Evolutionary conservation across 306 rosid genomes (phyloP).

Genomic region (Medicago lupulina): DNA sequence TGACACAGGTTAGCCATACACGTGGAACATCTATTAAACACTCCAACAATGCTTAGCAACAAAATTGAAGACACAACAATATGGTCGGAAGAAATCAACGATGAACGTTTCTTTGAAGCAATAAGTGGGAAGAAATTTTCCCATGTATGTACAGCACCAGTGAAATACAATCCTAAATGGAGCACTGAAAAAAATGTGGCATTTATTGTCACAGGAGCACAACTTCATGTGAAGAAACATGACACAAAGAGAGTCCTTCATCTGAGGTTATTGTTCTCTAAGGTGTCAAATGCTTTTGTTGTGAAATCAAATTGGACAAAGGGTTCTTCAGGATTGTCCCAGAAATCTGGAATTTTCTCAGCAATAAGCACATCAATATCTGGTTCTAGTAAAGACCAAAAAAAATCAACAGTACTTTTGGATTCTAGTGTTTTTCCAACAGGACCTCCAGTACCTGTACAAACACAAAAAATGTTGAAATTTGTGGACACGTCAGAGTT

Average conservation of each 20-base stretch:
- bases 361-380: conserved; percentile 67
- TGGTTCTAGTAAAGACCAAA: conserved; percentile 39
- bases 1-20: conserved; percentile 79
- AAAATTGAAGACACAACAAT: conserved; percentile 53
- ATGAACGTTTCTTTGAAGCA: conserved; percentile 64
- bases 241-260: conserved; percentile 70
- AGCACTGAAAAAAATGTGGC: conserved; percentile 41
- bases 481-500: conserved; percentile 68
- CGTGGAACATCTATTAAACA: conserved; percentile 73
- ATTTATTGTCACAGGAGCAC: conserved; percentile 88
- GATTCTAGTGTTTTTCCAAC: conserved; percentile 82
- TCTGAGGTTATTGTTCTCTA: conserved; percentile 71
- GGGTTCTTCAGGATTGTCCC: conserved; percentile 56
- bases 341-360: conserved; percentile 67
- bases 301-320: conserved; percentile 71
- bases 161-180: conserved; percentile 67
- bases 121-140: conserved; percentile 68
- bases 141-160: conserved; percentile 74
- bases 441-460: conserved; percentile 81
- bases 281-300: conserved; percentile 52
- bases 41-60: conserved; percentile 58
- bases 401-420: conserved; percentile 56
- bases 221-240: conserved; percentile 66
- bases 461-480: conserved; percentile 67
- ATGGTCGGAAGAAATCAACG: conserved; percentile 72